Evolutionary conservation across 2,329 filamentous ascomycete species (phyloP).

Genomic region (Talaromyces sp.): DNA sequence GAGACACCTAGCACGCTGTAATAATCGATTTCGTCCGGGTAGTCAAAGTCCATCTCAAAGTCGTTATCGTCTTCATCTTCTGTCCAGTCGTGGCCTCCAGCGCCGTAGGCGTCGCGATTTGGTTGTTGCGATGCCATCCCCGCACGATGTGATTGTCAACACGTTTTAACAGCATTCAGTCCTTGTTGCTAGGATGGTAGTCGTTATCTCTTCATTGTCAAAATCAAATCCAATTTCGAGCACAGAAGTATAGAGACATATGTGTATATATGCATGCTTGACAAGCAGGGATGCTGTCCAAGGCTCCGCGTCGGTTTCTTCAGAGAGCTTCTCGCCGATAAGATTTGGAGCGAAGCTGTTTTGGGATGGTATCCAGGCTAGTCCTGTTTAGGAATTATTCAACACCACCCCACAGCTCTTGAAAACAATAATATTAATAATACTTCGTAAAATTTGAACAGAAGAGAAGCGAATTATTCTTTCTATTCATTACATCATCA

Average conservation of each 20-base stretch:
- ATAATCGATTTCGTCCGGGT: constrained; percentile 35
- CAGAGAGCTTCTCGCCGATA: not conserved
- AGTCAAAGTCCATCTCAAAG: constrained; percentile 23
- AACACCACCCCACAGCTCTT: no score
- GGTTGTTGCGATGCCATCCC: not conserved
- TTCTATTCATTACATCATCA: not conserved
- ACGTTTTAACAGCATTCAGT: not conserved
- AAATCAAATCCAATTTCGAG: not conserved
- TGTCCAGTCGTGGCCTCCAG: not conserved
- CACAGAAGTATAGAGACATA: not conserved
- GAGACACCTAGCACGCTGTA: constrained; percentile 39
- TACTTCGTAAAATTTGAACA: not conserved
- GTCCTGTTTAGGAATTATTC: not conserved
- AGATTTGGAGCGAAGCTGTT: not conserved
- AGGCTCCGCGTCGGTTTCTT: not conserved
- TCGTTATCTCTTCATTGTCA: not conserved
- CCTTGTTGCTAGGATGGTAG: not conserved
- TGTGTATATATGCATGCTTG: not conserved
- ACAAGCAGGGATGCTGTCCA: not conserved
- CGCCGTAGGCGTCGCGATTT: not conserved
- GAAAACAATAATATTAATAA: no score
- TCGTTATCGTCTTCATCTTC: constrained; percentile 17
- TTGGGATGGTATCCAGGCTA: not conserved
- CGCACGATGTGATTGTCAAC: not conserved
- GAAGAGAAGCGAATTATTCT: not conserved